Evolutionary conservation across 169 alveolate genomes (phyloP), one percentile per base, ranked within the genome.

Genomic region (Amoebophrya sp.): DNA sequence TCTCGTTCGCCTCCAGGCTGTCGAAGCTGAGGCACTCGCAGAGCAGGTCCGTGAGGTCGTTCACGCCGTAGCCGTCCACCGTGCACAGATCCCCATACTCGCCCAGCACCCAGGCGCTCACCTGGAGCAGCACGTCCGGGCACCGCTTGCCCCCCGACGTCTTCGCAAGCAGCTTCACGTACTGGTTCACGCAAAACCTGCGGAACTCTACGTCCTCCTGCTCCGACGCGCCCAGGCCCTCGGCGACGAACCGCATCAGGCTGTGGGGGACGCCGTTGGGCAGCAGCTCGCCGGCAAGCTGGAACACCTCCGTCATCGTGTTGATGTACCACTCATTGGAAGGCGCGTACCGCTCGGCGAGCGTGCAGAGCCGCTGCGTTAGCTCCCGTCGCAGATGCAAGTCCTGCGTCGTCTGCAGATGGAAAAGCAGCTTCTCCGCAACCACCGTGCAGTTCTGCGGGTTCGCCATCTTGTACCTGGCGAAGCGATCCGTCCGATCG

Each of bases 371-470:
- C 45, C 89, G 40, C 40, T 41, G 1, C 39, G 58, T 58, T 40
- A 88, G 70, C 90, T 92, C 89, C 70, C 67, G 48, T 88, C 92
- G 50, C 88, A 70, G 89, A 31, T 89, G 90, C n/a, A 40, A 31
- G 87, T 45, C 92, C 95, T 98, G 94, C 95, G 96, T 45, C 95
- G 94, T 23, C 4, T 58, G 34, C 15, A 88, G 90, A 41, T 88
- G 45, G 42, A 41, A 93, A 89, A 96, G 96, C 88, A 97, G 96
- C 94, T 96, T 97, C 67, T 96, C 97, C 34, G 95, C 97, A 29
- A 98, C 97, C 40, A 96, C 98, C 90, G 96, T 97, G 18, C 96
- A 97, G 92, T 98, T 98, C 40, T 94, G 93, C 41, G 97, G 95
- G 92, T 97, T 98, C 29, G 99, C 96, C 98, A 98, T 97, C 39